A percentile compares a stretch with the other conserved stretches of the same genome.
These are phyloP conservation scores for Ophiocordyceps robertsii DNA, from an alignment of 2,329 filamentous ascomycete species.

Conservation along the genomic window DNA sequence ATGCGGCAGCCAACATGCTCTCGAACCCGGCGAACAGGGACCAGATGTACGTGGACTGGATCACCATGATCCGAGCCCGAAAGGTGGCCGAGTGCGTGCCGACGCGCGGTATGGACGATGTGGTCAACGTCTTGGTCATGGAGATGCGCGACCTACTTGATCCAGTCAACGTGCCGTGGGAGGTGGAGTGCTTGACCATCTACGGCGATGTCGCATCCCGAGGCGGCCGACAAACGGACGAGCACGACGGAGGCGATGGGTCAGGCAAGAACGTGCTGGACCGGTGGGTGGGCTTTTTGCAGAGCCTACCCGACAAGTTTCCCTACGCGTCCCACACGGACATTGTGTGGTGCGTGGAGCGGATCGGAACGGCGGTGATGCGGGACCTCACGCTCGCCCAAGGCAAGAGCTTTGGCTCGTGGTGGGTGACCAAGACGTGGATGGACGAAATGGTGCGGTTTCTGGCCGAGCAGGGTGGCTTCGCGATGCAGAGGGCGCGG, in stretches of 20 bases:
- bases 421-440: slow-evolving; percentile 94
- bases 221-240: slow-evolving; percentile 24
- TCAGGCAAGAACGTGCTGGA: slow-evolving; percentile 58
- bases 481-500: slow-evolving; percentile 49
- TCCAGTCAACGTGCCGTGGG: slow-evolving; percentile 52
- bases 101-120: slow-evolving; percentile 50
- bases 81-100: slow-evolving; percentile 53
- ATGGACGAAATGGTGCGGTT: slow-evolving; percentile 90
- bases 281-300: slow-evolving; percentile 62
- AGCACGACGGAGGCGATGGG: slow-evolving; percentile 11
- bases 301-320: slow-evolving; percentile 55
- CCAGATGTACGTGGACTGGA: slow-evolving; percentile 92
- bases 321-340: slow-evolving; percentile 60
- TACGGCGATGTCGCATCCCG: slow-evolving; percentile 43
- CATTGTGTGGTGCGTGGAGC: slow-evolving; percentile 64
- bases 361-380: slow-evolving; percentile 63
- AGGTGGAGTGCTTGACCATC: slow-evolving; percentile 46
- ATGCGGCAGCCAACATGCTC: slow-evolving; percentile 86
- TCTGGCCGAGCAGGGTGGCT: slow-evolving; percentile 80
- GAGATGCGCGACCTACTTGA: slow-evolving; percentile 61
- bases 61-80: slow-evolving; percentile 48
- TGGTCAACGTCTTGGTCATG: slow-evolving; percentile 45
- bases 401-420: slow-evolving; percentile 72
- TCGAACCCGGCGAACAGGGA: slow-evolving; percentile 80
- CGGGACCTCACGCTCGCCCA: slow-evolving; percentile 69